Evolutionary conservation across 2,329 filamentous ascomycete species (phyloP), one percentile per base, ranked within the genome.

Genomic region (Fusarium ramigenum): DNA sequence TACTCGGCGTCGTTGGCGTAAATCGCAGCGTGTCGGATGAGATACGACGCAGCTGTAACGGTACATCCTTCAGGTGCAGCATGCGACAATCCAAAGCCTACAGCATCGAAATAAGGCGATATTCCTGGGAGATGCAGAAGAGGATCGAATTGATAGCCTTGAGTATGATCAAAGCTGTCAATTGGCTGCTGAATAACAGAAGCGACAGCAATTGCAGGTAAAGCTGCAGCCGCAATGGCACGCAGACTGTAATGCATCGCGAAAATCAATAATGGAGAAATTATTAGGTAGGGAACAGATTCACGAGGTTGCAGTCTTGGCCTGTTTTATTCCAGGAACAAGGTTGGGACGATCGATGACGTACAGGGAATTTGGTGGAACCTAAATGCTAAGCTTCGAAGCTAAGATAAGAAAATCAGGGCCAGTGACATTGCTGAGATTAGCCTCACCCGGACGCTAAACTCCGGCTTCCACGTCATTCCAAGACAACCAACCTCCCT

Each of bases 1-100:
- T 77, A 77, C 40, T 77, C 75, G 36, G 60, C 74, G 9, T 77
- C 75, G 3, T 77, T 77, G 36, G 75, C 75, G 32, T 77, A 77
- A 5, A 77, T 77, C 1, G 75, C 73, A 21, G 68, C 75, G 37
- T 77, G 75, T 4, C 75, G 67, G 47, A 77, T 77, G 23, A 77
- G 65, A 36, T 77, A 77, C 1, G 75, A 77, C 1, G 75, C 75
- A 21, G 73, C 56, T 15, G 63, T 76, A 1, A 77, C 73, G 0
- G 56, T 77, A 3, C 75, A 77, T 19, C 75, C 75, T 37, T 77
- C 73, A 16, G 75, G 75, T 5, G 75, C 73, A 18, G 54, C 60
- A 2, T 77, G 75, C 11, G 58, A 61, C 3, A 77, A 52, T 3
- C 75, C 75, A 37, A 77, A 77, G 3, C 75, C 75, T 16, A 77